Evolutionary conservation across 2,329 filamentous ascomycete species (phyloP).

Genomic region (Paecilomyces formosus): DNA sequence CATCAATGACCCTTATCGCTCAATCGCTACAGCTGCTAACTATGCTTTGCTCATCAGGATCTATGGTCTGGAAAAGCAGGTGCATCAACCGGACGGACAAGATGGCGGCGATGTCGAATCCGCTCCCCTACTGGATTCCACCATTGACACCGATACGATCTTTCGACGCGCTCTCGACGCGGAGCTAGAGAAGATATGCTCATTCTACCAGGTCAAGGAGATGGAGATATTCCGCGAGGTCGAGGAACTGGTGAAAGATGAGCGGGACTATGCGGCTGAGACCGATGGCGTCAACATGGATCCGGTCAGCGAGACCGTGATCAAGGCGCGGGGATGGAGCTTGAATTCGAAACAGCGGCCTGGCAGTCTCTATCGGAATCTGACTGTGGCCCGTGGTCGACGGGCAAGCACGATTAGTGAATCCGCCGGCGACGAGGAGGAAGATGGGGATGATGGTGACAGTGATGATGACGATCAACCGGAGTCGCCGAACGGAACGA

Average conservation of each 20-base stretch:
- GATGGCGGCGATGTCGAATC: constrained; percentile 67
- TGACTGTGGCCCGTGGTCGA: constrained; percentile 39
- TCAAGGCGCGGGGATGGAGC: constrained; percentile 33
- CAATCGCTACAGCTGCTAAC: background rate
- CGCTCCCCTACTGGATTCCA: constrained; percentile 66
- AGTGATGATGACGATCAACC: constrained; percentile 57
- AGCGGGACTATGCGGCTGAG: constrained; percentile 60
- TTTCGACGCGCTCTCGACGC: constrained; percentile 77
- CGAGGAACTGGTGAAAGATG: constrained; percentile 66
- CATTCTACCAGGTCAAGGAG: constrained; percentile 87
- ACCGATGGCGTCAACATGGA: constrained; percentile 37
- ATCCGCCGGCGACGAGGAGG: constrained; percentile 50
- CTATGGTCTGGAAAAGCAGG: constrained; percentile 84
- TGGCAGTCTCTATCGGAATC: constrained; percentile 47
- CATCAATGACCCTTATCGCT: background rate
- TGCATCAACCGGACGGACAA: constrained; percentile 52
- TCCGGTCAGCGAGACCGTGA: constrained; percentile 33
- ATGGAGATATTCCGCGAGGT: constrained; percentile 77
- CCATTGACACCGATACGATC: constrained; percentile 65
- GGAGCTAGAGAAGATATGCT: constrained; percentile 88
- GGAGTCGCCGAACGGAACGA: constrained; percentile 25
- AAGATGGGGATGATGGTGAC: constrained; percentile 33
- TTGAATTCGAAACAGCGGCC: constrained; percentile 35
- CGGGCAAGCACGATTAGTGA: constrained; percentile 38
- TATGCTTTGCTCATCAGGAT: constrained; percentile 52